Evolutionary conservation across 768 basidiomycete species (phyloP).

Genomic region (Termitomyces sp.): DNA sequence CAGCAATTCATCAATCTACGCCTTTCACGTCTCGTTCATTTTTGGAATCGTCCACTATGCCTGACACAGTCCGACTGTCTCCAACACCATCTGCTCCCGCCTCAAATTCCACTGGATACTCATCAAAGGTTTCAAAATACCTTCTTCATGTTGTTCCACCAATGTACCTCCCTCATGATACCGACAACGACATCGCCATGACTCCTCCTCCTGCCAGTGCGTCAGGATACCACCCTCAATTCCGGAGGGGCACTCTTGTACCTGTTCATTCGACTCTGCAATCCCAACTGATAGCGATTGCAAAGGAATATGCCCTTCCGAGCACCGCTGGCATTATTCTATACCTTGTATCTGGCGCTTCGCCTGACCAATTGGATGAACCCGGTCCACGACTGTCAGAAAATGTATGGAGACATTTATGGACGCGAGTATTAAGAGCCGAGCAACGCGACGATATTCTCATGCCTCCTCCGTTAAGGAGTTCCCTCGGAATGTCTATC

Average conservation of each 20-base stretch:
- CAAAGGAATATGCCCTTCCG: constrained; percentile 90
- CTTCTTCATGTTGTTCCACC: constrained; percentile 87
- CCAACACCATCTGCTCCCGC: constrained; percentile 48
- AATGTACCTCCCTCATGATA: constrained; percentile 62
- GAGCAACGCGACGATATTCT: constrained; percentile 51
- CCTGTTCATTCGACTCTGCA: constrained; percentile 83
- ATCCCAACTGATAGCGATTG: constrained; percentile 81
- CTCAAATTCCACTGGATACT: constrained; percentile 33
- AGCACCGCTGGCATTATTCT: constrained; percentile 80
- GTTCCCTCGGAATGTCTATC: constrained; percentile 38
- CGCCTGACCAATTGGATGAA: constrained; percentile 38
- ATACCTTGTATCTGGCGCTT: constrained; percentile 56
- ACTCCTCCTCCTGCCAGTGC: constrained; percentile 52
- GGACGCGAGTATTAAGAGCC: constrained; percentile 65
- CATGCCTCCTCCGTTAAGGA: constrained; percentile 26
- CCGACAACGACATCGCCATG: constrained; percentile 40
- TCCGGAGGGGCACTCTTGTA: constrained; percentile 82
- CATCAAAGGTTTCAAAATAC: constrained; percentile 56
- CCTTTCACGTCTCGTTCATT: constrained; percentile 31
- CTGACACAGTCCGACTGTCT: constrained; percentile 42
- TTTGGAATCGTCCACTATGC: constrained; percentile 26
- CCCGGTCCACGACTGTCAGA: constrained; percentile 84
- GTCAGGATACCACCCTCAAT: constrained; percentile 76
- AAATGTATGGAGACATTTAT: constrained; percentile 85
- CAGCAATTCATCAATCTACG: constrained; percentile 37